A percentile compares a stretch with the other conserved stretches of the same genome.
Conservation (phyloP, 2,329 filamentous ascomycete species). For the Erysiphe pisi region DNA sequence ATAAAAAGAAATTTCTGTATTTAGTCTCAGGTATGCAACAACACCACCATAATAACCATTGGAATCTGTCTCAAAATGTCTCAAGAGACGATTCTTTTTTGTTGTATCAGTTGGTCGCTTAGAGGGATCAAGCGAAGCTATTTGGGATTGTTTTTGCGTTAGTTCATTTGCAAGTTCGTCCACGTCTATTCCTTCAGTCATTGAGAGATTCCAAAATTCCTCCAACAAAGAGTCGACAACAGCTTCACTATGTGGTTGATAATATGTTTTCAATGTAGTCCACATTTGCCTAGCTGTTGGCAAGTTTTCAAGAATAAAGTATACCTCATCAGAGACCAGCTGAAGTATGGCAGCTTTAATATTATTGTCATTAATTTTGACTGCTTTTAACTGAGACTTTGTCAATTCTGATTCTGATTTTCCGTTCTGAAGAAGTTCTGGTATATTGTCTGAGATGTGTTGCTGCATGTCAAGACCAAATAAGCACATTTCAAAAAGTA, state of each 20-base stretch:
- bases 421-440: neutral
- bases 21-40: too few species aligned
- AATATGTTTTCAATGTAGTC: slow-evolving; percentile 7
- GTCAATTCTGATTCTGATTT: neutral
- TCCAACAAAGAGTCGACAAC: slow-evolving; percentile 7
- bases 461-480: slow-evolving; percentile 7
- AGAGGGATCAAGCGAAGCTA: neutral
- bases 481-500: neutral
- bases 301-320: neutral
- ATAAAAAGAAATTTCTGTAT: too few species aligned
- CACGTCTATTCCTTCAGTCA: neutral
- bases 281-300: neutral
- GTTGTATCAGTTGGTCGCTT: neutral
- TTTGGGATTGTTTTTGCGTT: neutral
- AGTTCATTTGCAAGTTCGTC: slow-evolving; percentile 24
- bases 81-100: neutral
- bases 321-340: slow-evolving; percentile 2
- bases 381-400: neutral
- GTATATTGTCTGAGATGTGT: neutral
- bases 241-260: neutral
- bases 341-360: slow-evolving; percentile 1
- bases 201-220: slow-evolving; percentile 1
- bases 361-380: neutral
- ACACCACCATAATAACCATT: neutral
- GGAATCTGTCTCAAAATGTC: neutral